These are phyloP conservation scores for Fusarium chuoi DNA, from an alignment of 2,329 filamentous ascomycete genomes.

Conservation along the genomic window DNA sequence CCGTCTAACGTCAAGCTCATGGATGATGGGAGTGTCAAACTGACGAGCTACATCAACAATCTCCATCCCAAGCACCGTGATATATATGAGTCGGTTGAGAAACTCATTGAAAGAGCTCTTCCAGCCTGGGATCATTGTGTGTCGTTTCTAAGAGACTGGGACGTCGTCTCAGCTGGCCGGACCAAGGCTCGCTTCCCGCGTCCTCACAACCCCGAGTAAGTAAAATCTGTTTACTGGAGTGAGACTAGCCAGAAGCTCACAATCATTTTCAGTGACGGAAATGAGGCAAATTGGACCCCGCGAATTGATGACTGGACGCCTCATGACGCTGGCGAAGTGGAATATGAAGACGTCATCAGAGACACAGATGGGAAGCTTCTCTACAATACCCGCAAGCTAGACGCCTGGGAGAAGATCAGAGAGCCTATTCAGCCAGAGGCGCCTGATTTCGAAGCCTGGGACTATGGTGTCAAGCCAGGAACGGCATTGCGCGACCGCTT, in stretches of 20 bases:
- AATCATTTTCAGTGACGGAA: constrained; percentile 9
- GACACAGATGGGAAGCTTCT: constrained; percentile 2
- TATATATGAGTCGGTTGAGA: constrained; percentile 45
- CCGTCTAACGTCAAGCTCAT: constrained; percentile 53
- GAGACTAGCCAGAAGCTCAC: accelerated
- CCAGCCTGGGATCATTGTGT: constrained; percentile 50
- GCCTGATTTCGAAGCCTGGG: constrained; percentile 52
- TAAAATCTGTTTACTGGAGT: accelerated
- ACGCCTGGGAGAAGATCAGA: constrained; percentile 22
- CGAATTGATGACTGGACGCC: not conserved
- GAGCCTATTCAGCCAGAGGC: constrained; percentile 20
- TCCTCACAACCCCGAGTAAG: constrained; percentile 19
- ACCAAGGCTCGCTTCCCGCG: constrained; percentile 16
- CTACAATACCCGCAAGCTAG: not conserved
- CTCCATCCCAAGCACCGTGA: constrained; percentile 51
- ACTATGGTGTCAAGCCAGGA: constrained; percentile 21
- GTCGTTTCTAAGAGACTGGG: accelerated
- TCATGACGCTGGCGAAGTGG: not conserved
- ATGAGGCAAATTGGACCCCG: constrained; percentile 22
- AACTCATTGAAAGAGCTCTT: not conserved
- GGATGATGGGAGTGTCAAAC: constrained; percentile 45
- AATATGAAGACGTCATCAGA: not conserved
- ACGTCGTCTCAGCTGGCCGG: constrained; percentile 3
- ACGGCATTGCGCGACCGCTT: constrained; percentile 11
- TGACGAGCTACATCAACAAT: constrained; percentile 60